These are phyloP conservation scores for Stentor coeruleus DNA, from an alignment of 73 alveolate genomes.

Conservation along the genomic window DNA sequence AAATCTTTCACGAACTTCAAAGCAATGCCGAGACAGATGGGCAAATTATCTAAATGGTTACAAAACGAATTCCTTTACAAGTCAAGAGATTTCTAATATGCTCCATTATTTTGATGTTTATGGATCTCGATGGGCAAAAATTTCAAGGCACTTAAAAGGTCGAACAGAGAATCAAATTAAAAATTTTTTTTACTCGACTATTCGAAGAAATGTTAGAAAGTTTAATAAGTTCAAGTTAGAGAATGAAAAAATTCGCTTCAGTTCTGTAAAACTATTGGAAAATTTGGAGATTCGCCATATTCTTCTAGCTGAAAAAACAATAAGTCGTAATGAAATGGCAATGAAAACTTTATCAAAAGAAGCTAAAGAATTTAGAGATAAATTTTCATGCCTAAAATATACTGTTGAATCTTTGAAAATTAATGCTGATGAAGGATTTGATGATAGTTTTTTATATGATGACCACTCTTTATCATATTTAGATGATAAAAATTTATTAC, in stretches of 20 bases:
- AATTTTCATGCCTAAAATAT: too few species aligned
- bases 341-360: too few species aligned
- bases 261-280: not conserved
- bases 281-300: not conserved
- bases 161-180: not conserved
- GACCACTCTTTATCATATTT: too few species aligned
- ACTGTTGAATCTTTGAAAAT: too few species aligned
- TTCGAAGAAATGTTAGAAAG: not conserved
- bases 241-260: too few species aligned
- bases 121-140: not conserved
- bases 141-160: not conserved
- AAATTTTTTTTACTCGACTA: not conserved
- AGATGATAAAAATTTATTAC: too few species aligned
- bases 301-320: not conserved
- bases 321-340: too few species aligned
- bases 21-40: constrained; percentile 7
- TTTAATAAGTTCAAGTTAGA: too few species aligned
- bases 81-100: not conserved
- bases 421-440: too few species aligned
- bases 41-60: not conserved
- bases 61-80: too few species aligned
- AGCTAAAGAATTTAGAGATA: too few species aligned
- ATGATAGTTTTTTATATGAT: too few species aligned
- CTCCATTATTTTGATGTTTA: not conserved
- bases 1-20: not conserved